These are phyloP conservation scores for Bipolaris cookei DNA, from an alignment of 2,329 filamentous ascomycete species.

Conservation along the genomic window DNA sequence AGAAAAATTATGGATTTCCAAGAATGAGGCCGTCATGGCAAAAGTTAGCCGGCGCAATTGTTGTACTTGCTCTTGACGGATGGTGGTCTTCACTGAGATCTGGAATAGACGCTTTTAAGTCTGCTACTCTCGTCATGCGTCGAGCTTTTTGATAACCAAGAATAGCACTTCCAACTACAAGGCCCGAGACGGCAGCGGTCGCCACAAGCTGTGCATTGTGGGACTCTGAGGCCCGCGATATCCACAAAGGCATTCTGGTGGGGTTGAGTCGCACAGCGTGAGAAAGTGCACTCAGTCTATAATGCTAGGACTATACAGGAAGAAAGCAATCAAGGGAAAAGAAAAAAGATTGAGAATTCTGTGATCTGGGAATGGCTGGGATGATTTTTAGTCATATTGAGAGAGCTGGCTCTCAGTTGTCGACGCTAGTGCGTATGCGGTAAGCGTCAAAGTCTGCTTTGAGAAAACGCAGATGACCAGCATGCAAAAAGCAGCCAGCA, in stretches of 20 bases:
- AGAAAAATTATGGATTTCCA: constrained; percentile 27
- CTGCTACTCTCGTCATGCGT: constrained; percentile 61
- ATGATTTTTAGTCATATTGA: constrained; percentile 15
- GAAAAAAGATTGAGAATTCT: neutral
- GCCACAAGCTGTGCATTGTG: constrained; percentile 68
- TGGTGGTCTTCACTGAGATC: constrained; percentile 59
- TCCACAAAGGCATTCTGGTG: constrained; percentile 54
- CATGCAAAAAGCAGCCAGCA: constrained; percentile 29
- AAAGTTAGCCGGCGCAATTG: neutral
- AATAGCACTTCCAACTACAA: constrained; percentile 59
- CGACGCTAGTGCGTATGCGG: constrained; percentile 22
- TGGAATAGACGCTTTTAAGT: constrained; percentile 68
- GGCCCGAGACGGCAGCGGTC: constrained; percentile 67
- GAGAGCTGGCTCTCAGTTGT: constrained; percentile 8
- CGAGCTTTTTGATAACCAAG: constrained; percentile 63
- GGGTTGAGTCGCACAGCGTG: constrained; percentile 3
- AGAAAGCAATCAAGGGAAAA: neutral
- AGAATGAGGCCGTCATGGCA: neutral
- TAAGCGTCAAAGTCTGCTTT: constrained; percentile 28
- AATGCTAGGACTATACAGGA: constrained; percentile 11
- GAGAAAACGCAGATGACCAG: constrained; percentile 39
- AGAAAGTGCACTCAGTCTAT: constrained; percentile 6
- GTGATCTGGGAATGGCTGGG: constrained; percentile 1
- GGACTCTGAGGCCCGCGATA: constrained; percentile 52
- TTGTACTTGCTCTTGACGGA: constrained; percentile 56